A percentile compares a stretch with the other conserved stretches of the same genome.
Conservation (phyloP, 257 asterid species). For the Solanum paucissectum region DNA sequence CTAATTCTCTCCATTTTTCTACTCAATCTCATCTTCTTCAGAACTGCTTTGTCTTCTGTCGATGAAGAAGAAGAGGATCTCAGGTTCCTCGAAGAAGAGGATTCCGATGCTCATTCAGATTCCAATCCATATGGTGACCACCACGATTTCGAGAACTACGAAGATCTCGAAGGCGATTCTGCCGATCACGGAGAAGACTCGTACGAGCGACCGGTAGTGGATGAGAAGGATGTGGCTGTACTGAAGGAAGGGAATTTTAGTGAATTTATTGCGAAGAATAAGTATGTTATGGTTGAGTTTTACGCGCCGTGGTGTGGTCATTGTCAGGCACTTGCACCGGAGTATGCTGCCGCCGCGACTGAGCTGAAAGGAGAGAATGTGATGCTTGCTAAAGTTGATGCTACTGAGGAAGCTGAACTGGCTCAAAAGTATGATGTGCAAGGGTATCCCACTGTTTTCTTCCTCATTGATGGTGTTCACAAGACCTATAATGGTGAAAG, state of each 20-base stretch:
- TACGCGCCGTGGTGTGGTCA: conserved; percentile 99
- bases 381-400: conserved; percentile 87
- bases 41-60: conserved; percentile 6
- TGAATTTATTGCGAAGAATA: conserved; percentile 47
- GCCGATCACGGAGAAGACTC: conserved; percentile 22
- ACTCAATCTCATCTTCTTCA: conserved; percentile 21
- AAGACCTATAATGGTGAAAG: conserved; percentile 65
- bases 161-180: conserved; percentile 36
- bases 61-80: conserved; percentile 69
- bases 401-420: conserved; percentile 58
- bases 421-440: conserved; percentile 70
- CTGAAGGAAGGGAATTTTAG: conserved; percentile 68
- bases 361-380: conserved; percentile 51
- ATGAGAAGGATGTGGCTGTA: conserved; percentile 75
- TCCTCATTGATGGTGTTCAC: conserved; percentile 79
- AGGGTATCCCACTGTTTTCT: conserved; percentile 69
- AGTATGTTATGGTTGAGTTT: conserved; percentile 88
- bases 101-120: conserved; percentile 5
- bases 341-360: conserved; percentile 96
- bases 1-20: conserved; percentile 29
- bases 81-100: conserved; percentile 57
- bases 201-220: conserved; percentile 38
- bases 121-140: conserved; percentile 21
- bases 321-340: conserved; percentile 80
- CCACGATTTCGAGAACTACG: conserved; percentile 62